phyloP scores from a whole-genome alignment of 768 basidiomycete species.

The Lentinula boryana region DNA sequence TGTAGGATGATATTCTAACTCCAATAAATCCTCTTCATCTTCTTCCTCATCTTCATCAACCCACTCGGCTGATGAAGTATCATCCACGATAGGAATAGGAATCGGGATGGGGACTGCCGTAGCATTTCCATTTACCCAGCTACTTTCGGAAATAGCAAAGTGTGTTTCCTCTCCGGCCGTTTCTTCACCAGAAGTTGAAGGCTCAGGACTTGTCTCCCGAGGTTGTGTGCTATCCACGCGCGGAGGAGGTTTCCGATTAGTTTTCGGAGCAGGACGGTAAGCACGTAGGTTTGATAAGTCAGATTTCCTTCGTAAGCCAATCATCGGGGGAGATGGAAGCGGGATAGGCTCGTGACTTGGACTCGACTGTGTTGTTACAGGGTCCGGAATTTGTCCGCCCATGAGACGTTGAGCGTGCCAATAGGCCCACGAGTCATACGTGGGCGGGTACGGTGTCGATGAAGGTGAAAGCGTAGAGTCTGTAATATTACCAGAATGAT shows the following conservation, averaged over 20 bases:
- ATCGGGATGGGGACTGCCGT: conserved; percentile 10
- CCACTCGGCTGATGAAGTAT: conserved; percentile 48
- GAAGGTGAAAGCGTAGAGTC: conserved; percentile 78
- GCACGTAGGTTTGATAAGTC: conserved; percentile 27
- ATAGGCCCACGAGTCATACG: conserved; percentile 72
- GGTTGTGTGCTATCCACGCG: conserved; percentile 82
- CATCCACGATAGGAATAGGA: conserved; percentile 10
- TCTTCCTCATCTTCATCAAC: conserved; percentile 68
- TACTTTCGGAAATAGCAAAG: conserved; percentile 31
- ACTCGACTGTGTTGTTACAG: conserved; percentile 63
- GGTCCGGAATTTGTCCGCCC: conserved; percentile 32
- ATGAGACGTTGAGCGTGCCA: conserved; percentile 50
- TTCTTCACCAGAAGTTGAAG: conserved; percentile 71
- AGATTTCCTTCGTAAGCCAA: conserved; percentile 42
- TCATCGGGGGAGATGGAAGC: conserved; percentile 45
- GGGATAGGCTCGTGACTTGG: conserved; percentile 63
- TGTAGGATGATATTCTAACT: conserved; percentile 71
- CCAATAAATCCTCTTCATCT: conserved; percentile 65
- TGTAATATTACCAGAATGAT: conserved; percentile 48
- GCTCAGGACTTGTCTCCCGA: conserved; percentile 74
- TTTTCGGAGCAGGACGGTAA: conserved; percentile 12
- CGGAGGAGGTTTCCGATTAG: conserved; percentile 57
- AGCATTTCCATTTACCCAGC: conserved; percentile 24
- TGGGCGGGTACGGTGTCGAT: conserved; percentile 62
- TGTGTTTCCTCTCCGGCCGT: conserved; percentile 60